A percentile compares a stretch with the other conserved stretches of the same genome.
Evolutionary conservation across 2,329 filamentous ascomycete genomes (phyloP).

Genomic region (Dryadomyces quercivorus): DNA sequence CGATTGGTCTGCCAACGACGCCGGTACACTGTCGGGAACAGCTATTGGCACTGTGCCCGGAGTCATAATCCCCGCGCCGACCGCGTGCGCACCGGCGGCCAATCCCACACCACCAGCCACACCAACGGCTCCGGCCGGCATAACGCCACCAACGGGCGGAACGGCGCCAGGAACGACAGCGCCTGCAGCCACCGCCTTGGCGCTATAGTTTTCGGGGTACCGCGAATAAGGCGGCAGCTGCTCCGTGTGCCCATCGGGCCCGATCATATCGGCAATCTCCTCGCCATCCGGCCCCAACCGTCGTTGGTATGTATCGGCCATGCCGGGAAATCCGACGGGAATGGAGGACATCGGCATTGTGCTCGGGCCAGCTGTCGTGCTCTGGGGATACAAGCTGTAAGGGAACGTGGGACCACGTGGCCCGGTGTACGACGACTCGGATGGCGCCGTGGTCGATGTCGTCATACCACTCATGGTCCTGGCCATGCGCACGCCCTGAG

Average conservation of each 20-base stretch:
- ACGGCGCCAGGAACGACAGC: not conserved
- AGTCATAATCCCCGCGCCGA: constrained; percentile 5
- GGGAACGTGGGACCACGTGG: constrained; percentile 65
- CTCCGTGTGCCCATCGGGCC: constrained; percentile 78
- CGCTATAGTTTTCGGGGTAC: constrained; percentile 66
- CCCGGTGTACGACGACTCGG: constrained; percentile 39
- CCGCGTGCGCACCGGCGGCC: constrained; percentile 4
- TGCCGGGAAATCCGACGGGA: constrained; percentile 63
- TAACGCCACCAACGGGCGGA: not conserved
- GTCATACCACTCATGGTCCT: constrained; percentile 57
- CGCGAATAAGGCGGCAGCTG: constrained; percentile 84
- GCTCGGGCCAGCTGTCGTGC: constrained; percentile 49
- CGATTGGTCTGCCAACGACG: constrained; percentile 1
- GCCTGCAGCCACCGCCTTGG: constrained; percentile 29
- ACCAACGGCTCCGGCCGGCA: not conserved
- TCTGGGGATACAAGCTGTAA: constrained; percentile 78
- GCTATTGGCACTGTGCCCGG: not conserved
- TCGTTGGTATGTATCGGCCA: constrained; percentile 54
- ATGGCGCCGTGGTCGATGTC: constrained; percentile 27
- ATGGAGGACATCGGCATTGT: constrained; percentile 24
- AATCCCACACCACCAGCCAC: not conserved
- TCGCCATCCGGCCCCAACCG: constrained; percentile 70
- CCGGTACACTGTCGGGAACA: constrained; percentile 5
- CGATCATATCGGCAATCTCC: constrained; percentile 76
- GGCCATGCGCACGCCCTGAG: constrained; percentile 62